Conservation (phyloP, 371 early-diverging fungal species). For the Actinomortierella wolfii region DNA sequence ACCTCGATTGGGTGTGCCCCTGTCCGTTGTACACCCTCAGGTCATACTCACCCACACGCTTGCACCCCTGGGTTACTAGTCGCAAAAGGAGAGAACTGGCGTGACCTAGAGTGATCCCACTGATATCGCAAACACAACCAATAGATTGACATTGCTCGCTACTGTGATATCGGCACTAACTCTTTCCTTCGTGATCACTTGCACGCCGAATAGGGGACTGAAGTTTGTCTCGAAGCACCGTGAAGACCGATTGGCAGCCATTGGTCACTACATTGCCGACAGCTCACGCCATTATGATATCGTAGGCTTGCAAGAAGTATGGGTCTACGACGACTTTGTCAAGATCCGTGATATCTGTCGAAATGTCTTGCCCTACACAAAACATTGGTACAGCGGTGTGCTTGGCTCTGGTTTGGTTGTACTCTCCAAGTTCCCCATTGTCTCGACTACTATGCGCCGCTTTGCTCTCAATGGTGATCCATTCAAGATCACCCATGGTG, state of each 20-base stretch:
- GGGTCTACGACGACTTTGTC: slow-evolving; percentile 60
- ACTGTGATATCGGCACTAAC: too few species aligned
- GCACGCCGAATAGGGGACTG: slow-evolving; percentile 70
- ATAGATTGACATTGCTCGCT: too few species aligned
- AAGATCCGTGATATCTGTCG: slow-evolving; percentile 43
- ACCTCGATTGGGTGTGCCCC: too few species aligned
- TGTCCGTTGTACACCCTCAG: too few species aligned
- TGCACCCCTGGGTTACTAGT: too few species aligned
- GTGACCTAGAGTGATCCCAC: too few species aligned
- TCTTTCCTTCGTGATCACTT: too few species aligned
- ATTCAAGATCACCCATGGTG: slow-evolving; percentile 60
- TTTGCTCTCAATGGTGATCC: slow-evolving; percentile 64
- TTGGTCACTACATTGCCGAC: slow-evolving; percentile 53
- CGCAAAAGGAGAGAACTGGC: too few species aligned
- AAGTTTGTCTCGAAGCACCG: slow-evolving; percentile 56
- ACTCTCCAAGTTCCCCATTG: slow-evolving; percentile 56
- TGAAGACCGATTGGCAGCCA: slow-evolving; percentile 53
- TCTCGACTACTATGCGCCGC: slow-evolving; percentile 50
- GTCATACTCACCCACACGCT: too few species aligned
- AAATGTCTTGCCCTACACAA: slow-evolving; percentile 48
- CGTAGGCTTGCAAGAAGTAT: slow-evolving; percentile 68
- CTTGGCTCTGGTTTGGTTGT: slow-evolving; percentile 64
- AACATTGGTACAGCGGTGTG: slow-evolving; percentile 60
- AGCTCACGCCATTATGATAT: slow-evolving; percentile 50
- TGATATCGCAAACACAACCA: too few species aligned